phyloP scores from a whole-genome alignment of 2,329 filamentous ascomycete species.

The Verticillium nonalfalfae region DNA sequence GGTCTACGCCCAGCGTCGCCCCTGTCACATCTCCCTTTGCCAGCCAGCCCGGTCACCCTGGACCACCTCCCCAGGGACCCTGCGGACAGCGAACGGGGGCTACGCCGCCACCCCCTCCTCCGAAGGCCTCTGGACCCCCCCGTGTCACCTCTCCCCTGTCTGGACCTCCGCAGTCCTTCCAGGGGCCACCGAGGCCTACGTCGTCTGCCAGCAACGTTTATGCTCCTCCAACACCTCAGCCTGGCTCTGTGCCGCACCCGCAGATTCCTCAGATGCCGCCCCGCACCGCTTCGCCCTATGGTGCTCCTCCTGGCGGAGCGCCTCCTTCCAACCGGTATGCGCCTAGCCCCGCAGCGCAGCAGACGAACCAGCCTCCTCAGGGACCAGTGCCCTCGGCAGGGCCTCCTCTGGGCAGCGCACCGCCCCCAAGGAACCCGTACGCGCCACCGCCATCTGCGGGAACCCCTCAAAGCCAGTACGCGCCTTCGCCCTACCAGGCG shows the following conservation, averaged over 20 bases:
- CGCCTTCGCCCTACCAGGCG: constrained; percentile 46
- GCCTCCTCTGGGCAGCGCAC: constrained; percentile 32
- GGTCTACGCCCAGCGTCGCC: constrained; percentile 65
- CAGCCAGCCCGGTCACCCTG: constrained; percentile 56
- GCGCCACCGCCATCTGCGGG: constrained; percentile 39
- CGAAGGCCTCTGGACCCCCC: constrained; percentile 67
- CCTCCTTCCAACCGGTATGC: constrained; percentile 74
- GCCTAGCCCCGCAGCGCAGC: constrained; percentile 48
- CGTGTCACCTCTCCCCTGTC: constrained; percentile 67
- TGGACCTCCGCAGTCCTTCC: constrained; percentile 44
- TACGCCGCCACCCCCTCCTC: constrained; percentile 74
- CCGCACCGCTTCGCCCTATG: constrained; percentile 80
- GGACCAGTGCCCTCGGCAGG: constrained; percentile 23
- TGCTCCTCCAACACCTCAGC: constrained; percentile 47
- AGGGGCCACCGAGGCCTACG: constrained; percentile 39
- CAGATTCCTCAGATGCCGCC: constrained; percentile 52
- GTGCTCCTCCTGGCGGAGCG: constrained; percentile 63
- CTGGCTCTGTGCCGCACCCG: constrained; percentile 20
- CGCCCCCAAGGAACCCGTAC: constrained; percentile 34
- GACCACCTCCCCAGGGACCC: constrained; percentile 52
- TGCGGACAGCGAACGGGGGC: constrained; percentile 57
- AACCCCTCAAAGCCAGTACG: constrained; percentile 50
- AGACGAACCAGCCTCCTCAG: constrained; percentile 41
- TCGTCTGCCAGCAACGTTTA: constrained; percentile 58
- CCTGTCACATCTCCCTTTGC: constrained; percentile 72